A percentile compares a stretch with the other conserved stretches of the same genome.
These are phyloP conservation scores for Russula olivacea DNA, from an alignment of 768 basidiomycete genomes.

Conservation along the genomic window DNA sequence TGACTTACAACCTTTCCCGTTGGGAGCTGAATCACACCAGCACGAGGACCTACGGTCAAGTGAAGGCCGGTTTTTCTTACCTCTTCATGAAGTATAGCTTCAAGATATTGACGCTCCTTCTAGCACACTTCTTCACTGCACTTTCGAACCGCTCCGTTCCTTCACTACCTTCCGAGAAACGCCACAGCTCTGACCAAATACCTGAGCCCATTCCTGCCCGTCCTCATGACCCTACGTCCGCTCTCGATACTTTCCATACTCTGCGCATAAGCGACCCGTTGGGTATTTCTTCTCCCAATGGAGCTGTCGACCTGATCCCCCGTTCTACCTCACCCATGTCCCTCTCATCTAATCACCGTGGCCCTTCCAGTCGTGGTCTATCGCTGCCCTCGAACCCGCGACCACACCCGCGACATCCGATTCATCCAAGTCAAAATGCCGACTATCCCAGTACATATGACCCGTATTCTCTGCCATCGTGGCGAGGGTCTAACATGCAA, in stretches of 20 bases:
- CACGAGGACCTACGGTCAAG: background rate
- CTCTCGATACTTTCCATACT: slow-evolving; percentile 47
- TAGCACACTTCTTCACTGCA: slow-evolving; percentile 5
- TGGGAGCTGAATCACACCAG: background rate
- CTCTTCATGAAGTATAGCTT: background rate
- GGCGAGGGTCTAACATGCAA: slow-evolving; percentile 2
- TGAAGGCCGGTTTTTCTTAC: slow-evolving; percentile 5
- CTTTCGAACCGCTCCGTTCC: slow-evolving; percentile 19
- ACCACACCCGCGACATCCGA: slow-evolving; percentile 23
- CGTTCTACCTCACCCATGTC: slow-evolving; percentile 58
- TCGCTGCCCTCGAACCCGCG: slow-evolving; percentile 34
- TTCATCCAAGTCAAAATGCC: background rate
- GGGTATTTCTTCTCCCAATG: slow-evolving; percentile 27
- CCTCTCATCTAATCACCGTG: slow-evolving; percentile 29
- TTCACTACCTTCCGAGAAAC: slow-evolving; percentile 17
- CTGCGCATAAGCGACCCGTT: slow-evolving; percentile 46
- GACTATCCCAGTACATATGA: slow-evolving; percentile 18
- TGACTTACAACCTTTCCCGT: slow-evolving; percentile 1
- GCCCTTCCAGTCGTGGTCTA: slow-evolving; percentile 25
- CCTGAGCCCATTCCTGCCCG: background rate
- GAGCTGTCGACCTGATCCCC: slow-evolving; percentile 42
- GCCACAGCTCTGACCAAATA: background rate
- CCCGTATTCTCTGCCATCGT: background rate
- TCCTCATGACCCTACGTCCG: slow-evolving; percentile 41
- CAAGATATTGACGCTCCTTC: slow-evolving; percentile 2